Base-by-base conservation (phyloP, 352 stramenopile species). In the Globisporangium cystogenes region DNA sequence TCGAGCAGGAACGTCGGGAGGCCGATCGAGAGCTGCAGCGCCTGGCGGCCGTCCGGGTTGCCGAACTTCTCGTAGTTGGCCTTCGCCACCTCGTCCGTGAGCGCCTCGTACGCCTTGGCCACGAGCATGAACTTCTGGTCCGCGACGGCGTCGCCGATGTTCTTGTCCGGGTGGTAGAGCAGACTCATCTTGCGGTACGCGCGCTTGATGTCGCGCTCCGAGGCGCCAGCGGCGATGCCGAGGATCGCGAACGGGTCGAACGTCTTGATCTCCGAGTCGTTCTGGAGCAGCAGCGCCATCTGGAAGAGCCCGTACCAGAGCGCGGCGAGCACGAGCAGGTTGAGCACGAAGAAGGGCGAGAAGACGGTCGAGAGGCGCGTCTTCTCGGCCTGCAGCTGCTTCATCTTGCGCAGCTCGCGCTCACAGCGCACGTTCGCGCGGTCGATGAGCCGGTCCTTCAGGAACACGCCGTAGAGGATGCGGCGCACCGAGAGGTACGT, bases 111-210 rank as follows among this genome's bases (percentile, higher is more conserved):
- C 18, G 87, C 87, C 62, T 95, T 96, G 18, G 94, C 91, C 6
- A 99, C 93, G 59, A 98, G 96, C 88, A 99, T 98, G 58, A 99
- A 99, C 73, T 98, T 99, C 31, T 98, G 94, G 73, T 99, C 96
- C 0, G 96, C 96, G 10, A 94, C 80, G 6, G 96, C 90, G 68
- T 99, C 96, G 48, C 96, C 96, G 54, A 96, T 95, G 77, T 99
- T 99, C 81, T 98, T 98, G 62, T 97, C 91, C 27, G 91, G 90
- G 68, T 98, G 91, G 61, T 94, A 29, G 10, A 90, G 62, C n/a
- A 96, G 70, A 79, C 84, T 96, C 80, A 96, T 87, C 57, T 94
- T 95, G 52, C 90, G 90, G 75, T 98, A 98, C 0, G 90, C 89
- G 54, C 80, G 85, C 80, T 99, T 99, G 67, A 99, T 99, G 45